These are phyloP conservation scores for Helianthus tuberosus DNA, from an alignment of 129 eudicot species.

Conservation along the genomic window DNA sequence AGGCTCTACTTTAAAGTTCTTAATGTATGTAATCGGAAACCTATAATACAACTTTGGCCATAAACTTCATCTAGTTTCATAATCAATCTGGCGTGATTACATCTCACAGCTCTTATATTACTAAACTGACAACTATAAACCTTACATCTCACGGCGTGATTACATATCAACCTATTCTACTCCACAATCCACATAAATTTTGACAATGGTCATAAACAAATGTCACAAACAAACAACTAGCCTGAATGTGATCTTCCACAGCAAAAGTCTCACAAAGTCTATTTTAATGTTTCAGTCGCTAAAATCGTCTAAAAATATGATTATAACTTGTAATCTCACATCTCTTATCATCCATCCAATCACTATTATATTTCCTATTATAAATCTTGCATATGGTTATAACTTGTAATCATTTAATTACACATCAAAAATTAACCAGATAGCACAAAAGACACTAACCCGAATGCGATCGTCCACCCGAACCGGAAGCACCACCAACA, in stretches of 20 bases:
- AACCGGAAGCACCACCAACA: slow-evolving; percentile 47
- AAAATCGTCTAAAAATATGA: no score
- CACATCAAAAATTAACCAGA: neutral
- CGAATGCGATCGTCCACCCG: slow-evolving; percentile 56
- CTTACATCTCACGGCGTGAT: no score
- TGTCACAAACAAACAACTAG: no score
- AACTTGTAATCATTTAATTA: neutral
- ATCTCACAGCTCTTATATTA: neutral
- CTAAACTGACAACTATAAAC: no score
- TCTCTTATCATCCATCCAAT: neutral
- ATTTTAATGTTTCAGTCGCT: no score
- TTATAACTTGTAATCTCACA: no score
- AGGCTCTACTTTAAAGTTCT: neutral
- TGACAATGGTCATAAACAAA: no score
- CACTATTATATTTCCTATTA: neutral
- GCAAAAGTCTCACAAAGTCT: no score
- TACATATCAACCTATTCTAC: no score
- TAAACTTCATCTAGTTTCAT: neutral
- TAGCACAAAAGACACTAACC: no score
- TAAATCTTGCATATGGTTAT: neutral
- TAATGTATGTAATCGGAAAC: neutral
- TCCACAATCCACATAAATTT: no score
- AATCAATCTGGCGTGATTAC: neutral
- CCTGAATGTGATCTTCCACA: no score
- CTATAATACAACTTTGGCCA: neutral